Conservation (phyloP, 2,329 filamentous ascomycete species). For the Botrytis paeoniae region DNA sequence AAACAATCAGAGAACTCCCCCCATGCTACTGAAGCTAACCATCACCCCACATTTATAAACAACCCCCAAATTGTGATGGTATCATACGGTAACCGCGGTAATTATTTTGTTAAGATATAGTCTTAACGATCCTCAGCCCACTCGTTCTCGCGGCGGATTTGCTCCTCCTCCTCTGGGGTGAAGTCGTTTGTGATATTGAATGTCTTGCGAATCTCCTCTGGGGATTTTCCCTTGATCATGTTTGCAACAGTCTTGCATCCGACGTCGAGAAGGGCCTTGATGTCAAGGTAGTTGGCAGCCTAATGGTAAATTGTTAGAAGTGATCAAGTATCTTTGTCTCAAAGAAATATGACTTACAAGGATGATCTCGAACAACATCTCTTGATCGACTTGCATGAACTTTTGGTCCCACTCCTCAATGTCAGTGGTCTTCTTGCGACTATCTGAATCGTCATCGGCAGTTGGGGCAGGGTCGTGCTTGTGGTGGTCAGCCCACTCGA, state of each 20-base stretch:
- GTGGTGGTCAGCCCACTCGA: slow-evolving; percentile 98
- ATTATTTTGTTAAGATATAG: background rate
- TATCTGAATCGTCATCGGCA: slow-evolving; percentile 87
- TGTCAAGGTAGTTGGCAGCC: slow-evolving; percentile 98
- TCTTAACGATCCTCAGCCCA: slow-evolving; percentile 79
- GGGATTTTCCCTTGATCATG: slow-evolving; percentile 99
- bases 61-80: background rate
- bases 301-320: slow-evolving; percentile 38
- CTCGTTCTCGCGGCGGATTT: slow-evolving; percentile 89
- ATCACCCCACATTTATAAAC: background rate
- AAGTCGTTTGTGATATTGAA: slow-evolving; percentile 99
- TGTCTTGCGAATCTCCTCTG: slow-evolving; percentile 98
- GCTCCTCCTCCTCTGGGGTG: slow-evolving; percentile 97
- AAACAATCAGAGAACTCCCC: slow-evolving; percentile 9
- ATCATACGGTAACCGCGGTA: background rate
- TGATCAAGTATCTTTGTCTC: background rate
- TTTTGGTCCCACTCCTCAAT: slow-evolving; percentile 99
- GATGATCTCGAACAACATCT: slow-evolving; percentile 99
- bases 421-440: slow-evolving; percentile 96
- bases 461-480: slow-evolving; percentile 79
- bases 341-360: slow-evolving; percentile 58
- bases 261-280: slow-evolving; percentile 95
- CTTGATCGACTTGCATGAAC: slow-evolving; percentile 99
- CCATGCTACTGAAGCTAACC: background rate
- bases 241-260: slow-evolving; percentile 99